Conservation (phyloP, 1,284 basidiomycete genomes). For the Cutaneotrichosporon sp. region DNA sequence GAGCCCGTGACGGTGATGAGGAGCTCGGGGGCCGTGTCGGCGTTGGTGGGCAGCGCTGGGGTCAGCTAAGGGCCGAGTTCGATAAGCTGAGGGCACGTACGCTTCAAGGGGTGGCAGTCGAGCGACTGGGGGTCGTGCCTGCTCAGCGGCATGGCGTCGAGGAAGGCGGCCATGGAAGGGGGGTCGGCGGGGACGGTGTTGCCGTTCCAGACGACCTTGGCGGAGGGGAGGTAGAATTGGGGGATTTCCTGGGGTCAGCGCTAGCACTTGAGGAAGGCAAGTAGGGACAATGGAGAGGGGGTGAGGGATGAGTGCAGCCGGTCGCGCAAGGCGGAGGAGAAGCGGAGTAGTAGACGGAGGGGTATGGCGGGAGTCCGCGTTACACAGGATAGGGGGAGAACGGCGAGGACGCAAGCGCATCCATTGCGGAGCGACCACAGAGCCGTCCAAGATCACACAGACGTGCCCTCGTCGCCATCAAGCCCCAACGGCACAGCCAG, state of each 20-base stretch:
- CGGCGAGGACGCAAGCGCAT: too few species aligned
- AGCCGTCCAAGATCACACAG: too few species aligned
- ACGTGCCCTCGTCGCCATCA: too few species aligned
- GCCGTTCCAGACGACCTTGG: slow-evolving; percentile 51
- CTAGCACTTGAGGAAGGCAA: too few species aligned
- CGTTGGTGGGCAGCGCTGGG: slow-evolving; percentile 23
- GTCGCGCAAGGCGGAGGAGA: too few species aligned
- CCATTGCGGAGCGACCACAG: too few species aligned
- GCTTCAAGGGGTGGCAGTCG: slow-evolving; percentile 46
- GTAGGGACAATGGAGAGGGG: too few species aligned
- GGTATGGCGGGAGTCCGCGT: too few species aligned
- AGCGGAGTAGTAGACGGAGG: too few species aligned
- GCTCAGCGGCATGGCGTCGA: slow-evolving; percentile 40
- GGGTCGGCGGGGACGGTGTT: slow-evolving; percentile 35
- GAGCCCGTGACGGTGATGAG: slow-evolving; percentile 48
- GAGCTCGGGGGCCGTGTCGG: slow-evolving; percentile 37
- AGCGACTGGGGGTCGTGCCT: slow-evolving; percentile 49
- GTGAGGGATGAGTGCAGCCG: too few species aligned
- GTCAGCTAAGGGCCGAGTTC: neutral
- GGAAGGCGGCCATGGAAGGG: slow-evolving; percentile 34
- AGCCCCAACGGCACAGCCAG: too few species aligned
- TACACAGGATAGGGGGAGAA: neutral
- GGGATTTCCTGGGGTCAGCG: slow-evolving; percentile 38
- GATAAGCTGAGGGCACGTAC: neutral
- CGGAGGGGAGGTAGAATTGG: slow-evolving; percentile 39